Evolutionary conservation across 345 rosid genomes (phyloP), one percentile per base, ranked within the genome.

Genomic region (Eucalyptus marginata): DNA sequence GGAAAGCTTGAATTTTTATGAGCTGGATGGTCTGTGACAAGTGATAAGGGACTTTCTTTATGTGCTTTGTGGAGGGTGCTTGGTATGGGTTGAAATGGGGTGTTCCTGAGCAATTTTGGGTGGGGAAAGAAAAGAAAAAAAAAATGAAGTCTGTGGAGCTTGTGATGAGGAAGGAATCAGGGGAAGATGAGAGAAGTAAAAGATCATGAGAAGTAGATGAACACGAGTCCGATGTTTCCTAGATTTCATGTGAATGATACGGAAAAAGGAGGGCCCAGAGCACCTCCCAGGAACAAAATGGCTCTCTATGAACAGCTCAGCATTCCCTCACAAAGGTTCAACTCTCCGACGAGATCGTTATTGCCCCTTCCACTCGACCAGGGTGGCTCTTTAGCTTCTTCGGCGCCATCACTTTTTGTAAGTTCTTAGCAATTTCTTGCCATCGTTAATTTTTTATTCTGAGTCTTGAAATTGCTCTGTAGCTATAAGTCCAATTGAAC

Each of bases 251-350:
- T 95, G 89, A 94, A 94, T 80, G 97, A 95, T 89, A 88, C 93
- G 88, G 96, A 94, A 86, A 94, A 91, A 92, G 95, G 95, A 68
- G 95, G 96, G 44, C 94, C 94, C 68, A 95, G 95, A 88, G 95
- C 95, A 49, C 96, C 98, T 90, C 96, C 97, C 50, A 93, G 96
- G 90, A 96, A 95, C 91, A 94, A 96, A 90, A 95, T 96, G 97
- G 97, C 98, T 90, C 94, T 94, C 66, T 95, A 95, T 89, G 97
- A 95, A 71, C 96, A 94, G 87, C 91, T 96, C 51, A 93, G 95
- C 88, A 81, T 95, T 36, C 97, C 98, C 88, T 92, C 95, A 66
- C 95, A 93, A 52, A 91, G 94, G 90, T 87, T 89, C 88, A 83
- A 86, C 52, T 85, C 81, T 36, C 36, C 90, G 88, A 89, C 94